phyloP scores from a whole-genome alignment of 441 rosid species.

The Adansonia grandidieri region DNA sequence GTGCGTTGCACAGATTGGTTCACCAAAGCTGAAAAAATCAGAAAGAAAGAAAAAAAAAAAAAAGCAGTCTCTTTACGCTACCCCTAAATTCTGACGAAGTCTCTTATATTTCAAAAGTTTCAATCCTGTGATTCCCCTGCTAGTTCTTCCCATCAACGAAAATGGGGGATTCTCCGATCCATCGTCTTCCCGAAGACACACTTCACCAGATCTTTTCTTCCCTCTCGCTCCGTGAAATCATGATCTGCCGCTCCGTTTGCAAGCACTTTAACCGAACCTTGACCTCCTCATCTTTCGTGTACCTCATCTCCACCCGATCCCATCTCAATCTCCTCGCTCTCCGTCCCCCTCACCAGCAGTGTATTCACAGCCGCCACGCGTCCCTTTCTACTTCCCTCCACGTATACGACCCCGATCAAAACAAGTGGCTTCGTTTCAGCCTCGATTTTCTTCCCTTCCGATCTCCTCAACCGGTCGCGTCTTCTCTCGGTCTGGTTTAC shows the following conservation, averaged over 20 bases:
- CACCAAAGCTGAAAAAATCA: no score
- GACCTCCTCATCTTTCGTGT: constrained; percentile 60
- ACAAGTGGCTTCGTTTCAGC: constrained; percentile 62
- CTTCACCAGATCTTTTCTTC: constrained; percentile 86
- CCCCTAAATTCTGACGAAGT: neutral
- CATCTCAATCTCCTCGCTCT: constrained; percentile 70
- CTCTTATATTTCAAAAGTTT: no score
- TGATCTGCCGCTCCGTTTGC: constrained; percentile 72
- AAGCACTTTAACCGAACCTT: constrained; percentile 62
- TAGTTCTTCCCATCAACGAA: constrained; percentile 8
- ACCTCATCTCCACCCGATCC: constrained; percentile 55
- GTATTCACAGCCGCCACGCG: constrained; percentile 25
- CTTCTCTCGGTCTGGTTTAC: no score
- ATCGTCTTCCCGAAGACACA: constrained; percentile 69
- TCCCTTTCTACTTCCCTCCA: constrained; percentile 45
- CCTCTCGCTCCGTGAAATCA: constrained; percentile 77
- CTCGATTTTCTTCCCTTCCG: constrained; percentile 75
- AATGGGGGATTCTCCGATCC: constrained; percentile 73
- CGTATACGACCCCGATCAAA: constrained; percentile 63
- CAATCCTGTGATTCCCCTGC: neutral
- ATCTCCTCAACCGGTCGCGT: constrained; percentile 21
- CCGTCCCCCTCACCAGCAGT: constrained; percentile 62
- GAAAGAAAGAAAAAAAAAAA: neutral
- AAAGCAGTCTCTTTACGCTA: constrained; percentile 15
- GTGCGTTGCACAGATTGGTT: no score